Conservation (phyloP, 495 filamentous ascomycete species). For the Neurospora sp. region DNA sequence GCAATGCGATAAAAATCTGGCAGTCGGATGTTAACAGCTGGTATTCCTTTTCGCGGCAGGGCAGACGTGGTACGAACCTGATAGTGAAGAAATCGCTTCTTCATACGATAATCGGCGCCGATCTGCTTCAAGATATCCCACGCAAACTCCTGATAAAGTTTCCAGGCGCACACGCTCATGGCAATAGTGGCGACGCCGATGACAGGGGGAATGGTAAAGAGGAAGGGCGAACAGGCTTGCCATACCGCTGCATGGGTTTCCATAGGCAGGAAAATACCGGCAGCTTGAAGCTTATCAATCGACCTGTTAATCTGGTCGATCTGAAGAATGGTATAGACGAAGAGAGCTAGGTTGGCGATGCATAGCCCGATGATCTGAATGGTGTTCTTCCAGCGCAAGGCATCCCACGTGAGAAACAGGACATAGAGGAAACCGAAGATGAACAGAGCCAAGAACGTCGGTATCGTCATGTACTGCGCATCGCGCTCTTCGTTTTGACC, state of each 20-base stretch:
- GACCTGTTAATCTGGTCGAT: constrained; percentile 77
- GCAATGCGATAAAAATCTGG: constrained; percentile 91
- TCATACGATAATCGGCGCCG: constrained; percentile 92
- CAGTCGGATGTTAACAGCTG: constrained; percentile 18
- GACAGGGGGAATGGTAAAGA: constrained; percentile 78
- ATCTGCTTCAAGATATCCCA: constrained; percentile 99
- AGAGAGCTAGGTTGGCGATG: constrained; percentile 77
- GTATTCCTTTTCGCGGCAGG: background rate
- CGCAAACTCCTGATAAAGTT: constrained; percentile 95
- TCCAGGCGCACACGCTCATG: constrained; percentile 74
- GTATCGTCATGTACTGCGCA: constrained; percentile 56
- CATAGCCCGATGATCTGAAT: constrained; percentile 97
- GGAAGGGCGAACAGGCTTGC: constrained; percentile 55
- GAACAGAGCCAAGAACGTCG: constrained; percentile 89
- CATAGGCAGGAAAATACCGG: constrained; percentile 26
- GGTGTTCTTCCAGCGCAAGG: constrained; percentile 88
- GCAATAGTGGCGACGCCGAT: constrained; percentile 64
- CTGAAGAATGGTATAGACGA: constrained; percentile 88
- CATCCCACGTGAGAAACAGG: constrained; percentile 81
- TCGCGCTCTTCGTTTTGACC: constrained; percentile 18
- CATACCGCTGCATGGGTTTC: constrained; percentile 43
- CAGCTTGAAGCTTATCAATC: constrained; percentile 36
- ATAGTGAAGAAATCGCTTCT: constrained; percentile 89
- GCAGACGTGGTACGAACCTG: constrained; percentile 51
- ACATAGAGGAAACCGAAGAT: constrained; percentile 96